Base-by-base conservation (phyloP, 345 rosid species). In the Aurinia saxatilis region DNA sequence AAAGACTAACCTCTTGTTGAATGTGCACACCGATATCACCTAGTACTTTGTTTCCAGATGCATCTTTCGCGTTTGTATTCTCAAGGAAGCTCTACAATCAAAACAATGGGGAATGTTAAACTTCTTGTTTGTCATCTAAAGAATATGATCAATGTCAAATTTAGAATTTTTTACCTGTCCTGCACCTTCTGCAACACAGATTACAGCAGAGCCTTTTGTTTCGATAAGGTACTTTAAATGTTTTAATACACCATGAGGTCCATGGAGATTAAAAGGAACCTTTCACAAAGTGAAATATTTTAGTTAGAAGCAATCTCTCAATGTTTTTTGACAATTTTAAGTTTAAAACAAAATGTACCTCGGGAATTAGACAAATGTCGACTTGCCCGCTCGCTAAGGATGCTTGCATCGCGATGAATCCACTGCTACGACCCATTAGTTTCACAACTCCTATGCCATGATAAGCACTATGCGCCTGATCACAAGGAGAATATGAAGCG, bases 131-230 rank as follows among this genome's bases (percentile, higher is more conserved):
- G 27, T 31, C 5, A 34, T 15, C 8, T 10, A 39, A n/a, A 40
- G 8, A 16, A 37, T 25, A 4, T 41, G 5, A 58, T 40, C 7
- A 8, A 23, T 13, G 49, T 21, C 18, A 15, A 6, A 34, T 9
- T 19, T 19, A 7, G 18, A 17, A 1, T n/a, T 40, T n/a, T 60
- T 18, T 35, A 81, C 96, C 88, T 85, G 96, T 23, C 96, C 96
- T 52, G 96, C 92, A 73, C 96, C 96, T 80, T 88, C 96, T 15
- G 96, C 96, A 31, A 83, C 81, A 78, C 90, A 88, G 62, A 88
- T 72, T 29, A 88, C 96, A 71, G 90, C 96, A 0, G 96, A 88
- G 59, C 96, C 96, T 75, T 88, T 85, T 59, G 83, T 88, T 79
- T 83, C 96, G 73, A 88, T 73, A 36, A 88, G 76, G 71, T 83